phyloP scores from a whole-genome alignment of 441 rosid species.

The Croton setiger region DNA sequence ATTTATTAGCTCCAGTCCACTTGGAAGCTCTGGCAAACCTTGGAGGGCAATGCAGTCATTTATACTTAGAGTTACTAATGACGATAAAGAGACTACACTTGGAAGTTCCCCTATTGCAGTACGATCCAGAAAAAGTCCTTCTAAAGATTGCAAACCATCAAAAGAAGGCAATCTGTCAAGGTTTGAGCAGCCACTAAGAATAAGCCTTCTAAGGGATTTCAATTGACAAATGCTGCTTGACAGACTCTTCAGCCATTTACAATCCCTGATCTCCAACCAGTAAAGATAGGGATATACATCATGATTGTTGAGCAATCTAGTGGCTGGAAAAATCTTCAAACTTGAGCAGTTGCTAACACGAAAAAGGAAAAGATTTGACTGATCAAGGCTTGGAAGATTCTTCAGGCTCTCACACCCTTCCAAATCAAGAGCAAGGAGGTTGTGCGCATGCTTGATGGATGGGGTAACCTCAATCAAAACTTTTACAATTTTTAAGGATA shows the following conservation, averaged over 20 bases:
- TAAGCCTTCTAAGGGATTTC: no score
- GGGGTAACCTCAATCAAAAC: not conserved
- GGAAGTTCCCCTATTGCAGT: constrained; percentile 3
- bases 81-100: not conserved
- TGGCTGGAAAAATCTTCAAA: not conserved
- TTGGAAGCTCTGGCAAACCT: not conserved
- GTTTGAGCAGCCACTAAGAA: not conserved
- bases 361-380: no score
- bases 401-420: no score
- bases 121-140: not conserved
- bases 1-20: not conserved
- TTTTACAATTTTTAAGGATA: not conserved
- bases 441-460: not conserved
- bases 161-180: not conserved
- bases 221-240: not conserved
- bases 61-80: not conserved
- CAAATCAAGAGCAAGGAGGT: no score
- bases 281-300: not conserved
- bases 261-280: not conserved
- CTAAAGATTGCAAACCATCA: not conserved
- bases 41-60: not conserved
- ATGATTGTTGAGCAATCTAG: not conserved
- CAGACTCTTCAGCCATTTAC: not conserved
- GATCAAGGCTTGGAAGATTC: no score
- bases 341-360: not conserved